phyloP scores from a whole-genome alignment of 75 land plant genomes.

The Selaginella moellendorffii region DNA sequence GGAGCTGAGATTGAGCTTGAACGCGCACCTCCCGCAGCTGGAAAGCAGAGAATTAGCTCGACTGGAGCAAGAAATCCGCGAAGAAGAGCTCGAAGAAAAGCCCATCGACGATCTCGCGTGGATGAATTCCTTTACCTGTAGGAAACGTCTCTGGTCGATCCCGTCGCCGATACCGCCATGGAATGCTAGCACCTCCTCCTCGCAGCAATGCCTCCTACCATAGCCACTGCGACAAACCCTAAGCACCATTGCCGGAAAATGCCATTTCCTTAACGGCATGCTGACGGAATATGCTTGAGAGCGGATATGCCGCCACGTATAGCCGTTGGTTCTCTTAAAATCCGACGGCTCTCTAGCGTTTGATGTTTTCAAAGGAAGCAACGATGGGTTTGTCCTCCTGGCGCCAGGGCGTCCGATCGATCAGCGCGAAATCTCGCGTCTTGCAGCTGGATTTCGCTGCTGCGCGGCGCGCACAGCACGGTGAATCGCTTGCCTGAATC shows the following conservation, averaged over 20 bases:
- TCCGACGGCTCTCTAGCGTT: too few relatives aligned
- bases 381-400: too few relatives aligned
- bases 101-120: background rate
- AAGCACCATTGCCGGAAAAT: background rate
- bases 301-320: too few relatives aligned
- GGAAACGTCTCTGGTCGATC: background rate
- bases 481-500: too few relatives aligned
- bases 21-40: slow-evolving; percentile 67
- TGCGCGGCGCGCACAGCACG: too few relatives aligned
- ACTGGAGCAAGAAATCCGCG: background rate
- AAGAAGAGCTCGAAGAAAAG: background rate
- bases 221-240: background rate
- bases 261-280: background rate
- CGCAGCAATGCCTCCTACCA: too few relatives aligned
- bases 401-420: too few relatives aligned
- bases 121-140: background rate
- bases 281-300: background rate
- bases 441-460: too few relatives aligned
- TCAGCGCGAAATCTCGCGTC: too few relatives aligned
- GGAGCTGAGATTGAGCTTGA: slow-evolving; percentile 42
- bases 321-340: too few relatives aligned
- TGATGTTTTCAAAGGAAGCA: too few relatives aligned
- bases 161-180: background rate
- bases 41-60: slow-evolving; percentile 2
- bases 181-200: too few relatives aligned